Evolutionary conservation across 305 asterid species (phyloP), one percentile per base, ranked within the genome.

Genomic region (Fraxinus baroniana): DNA sequence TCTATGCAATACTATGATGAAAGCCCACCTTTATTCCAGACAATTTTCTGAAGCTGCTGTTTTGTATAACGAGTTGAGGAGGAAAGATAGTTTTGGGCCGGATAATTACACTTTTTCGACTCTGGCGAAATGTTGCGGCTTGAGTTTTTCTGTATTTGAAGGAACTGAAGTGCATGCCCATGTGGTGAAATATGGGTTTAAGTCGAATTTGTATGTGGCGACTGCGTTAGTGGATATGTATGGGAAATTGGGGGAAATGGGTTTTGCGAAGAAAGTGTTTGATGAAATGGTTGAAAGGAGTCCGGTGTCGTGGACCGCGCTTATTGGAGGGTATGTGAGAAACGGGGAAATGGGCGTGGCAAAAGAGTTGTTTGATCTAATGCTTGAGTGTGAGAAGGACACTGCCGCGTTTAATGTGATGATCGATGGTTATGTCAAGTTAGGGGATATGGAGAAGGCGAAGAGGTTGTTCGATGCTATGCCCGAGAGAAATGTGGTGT

Each of bases 141-240:
- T 86, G 85, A 87, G 49, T 18, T 80, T 68, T 76, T 83, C 80
- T 26, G 77, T 52, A 36, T 76, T 85, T 93, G 98, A 85, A 81
- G 99, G 97, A n/a, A 78, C 86, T 87, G 94, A 78, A 41, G 86
- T 95, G 68, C 99, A 94, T 73, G 91, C 89, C 33, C 95, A 91
- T 41, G 96, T 88, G 28, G 41, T 94, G 77, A 92, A 88, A 79
- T 83, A 78, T 24, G 99, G 99, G 78, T 88, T 87, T 68, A 77
- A 15, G 72, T 90, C 92, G 17, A 93, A 91, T 83, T 81, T 94
- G 84, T 94, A 89, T 35, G 98, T 90, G 70, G 91, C 90, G 8
- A 93, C 95, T 26, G 87, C 98, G 1, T 80, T 96, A 89, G 97
- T 94, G 20, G 97, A 94, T 83, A 96, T 96, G 99, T 96, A 96